Conservation (phyloP, 2,329 filamentous ascomycete species). For the Paraphaeosphaeria sporulosa region DNA sequence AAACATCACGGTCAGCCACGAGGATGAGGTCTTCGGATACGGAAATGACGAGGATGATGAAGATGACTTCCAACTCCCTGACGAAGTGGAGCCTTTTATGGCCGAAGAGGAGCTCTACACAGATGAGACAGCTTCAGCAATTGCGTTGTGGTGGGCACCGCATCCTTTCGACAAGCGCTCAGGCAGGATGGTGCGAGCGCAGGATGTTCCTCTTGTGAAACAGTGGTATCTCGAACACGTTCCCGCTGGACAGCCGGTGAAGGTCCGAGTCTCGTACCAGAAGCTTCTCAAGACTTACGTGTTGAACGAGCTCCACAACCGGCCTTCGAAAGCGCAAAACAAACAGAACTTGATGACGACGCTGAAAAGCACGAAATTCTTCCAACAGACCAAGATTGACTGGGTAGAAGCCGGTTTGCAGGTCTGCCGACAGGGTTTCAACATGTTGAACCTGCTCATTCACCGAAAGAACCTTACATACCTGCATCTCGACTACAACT, state of each 20-base stretch:
- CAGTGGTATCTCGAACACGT: slow-evolving; percentile 99
- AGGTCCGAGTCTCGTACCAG: slow-evolving; percentile 97
- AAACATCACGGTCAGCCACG: slow-evolving; percentile 89
- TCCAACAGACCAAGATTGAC: slow-evolving; percentile 98
- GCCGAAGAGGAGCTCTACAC: slow-evolving; percentile 89
- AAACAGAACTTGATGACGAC: slow-evolving; percentile 91
- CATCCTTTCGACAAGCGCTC: slow-evolving; percentile 95
- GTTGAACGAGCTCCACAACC: slow-evolving; percentile 95
- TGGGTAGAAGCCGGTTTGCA: slow-evolving; percentile 99
- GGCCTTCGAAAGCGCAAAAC: slow-evolving; percentile 92
- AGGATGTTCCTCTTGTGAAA: slow-evolving; percentile 96
- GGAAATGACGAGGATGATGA: slow-evolving; percentile 84
- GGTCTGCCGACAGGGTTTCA: slow-evolving; percentile 97
- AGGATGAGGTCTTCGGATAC: slow-evolving; percentile 89
- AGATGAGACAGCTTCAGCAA: slow-evolving; percentile 87
- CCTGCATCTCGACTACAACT: slow-evolving; percentile 98
- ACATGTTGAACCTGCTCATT: slow-evolving; percentile 97
- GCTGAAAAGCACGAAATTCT: slow-evolving; percentile 96
- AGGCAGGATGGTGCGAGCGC: slow-evolving; percentile 93
- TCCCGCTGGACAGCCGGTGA: slow-evolving; percentile 88
- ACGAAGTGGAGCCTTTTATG: slow-evolving; percentile 84
- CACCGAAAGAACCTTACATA: slow-evolving; percentile 99
- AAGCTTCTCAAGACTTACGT: slow-evolving; percentile 97
- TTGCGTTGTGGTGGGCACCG: slow-evolving; percentile 97
- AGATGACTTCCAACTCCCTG: slow-evolving; percentile 83